Base-by-base conservation (phyloP, 192 early-diverging fungal species). In the Backusella parvicylindrica region DNA sequence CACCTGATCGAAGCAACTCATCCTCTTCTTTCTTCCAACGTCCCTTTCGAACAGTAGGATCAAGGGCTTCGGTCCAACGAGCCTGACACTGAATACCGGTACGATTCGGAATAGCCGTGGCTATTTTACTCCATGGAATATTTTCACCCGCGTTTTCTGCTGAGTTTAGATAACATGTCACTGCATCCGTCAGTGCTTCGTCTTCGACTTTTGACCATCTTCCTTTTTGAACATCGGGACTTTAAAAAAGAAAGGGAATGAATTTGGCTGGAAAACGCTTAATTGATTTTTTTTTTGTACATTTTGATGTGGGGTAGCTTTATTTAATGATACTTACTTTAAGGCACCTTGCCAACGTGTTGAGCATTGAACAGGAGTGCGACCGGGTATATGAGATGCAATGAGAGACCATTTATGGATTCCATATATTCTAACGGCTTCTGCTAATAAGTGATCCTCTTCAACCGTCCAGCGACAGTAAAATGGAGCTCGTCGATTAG, bases 41-140 rank as follows among this genome's bases (percentile, higher is more conserved):
- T 0, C 84, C 87, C 26, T 85, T 86, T 32, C 82, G 72, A n/a
- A 88, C 87, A 31, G 47, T 64, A 6, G 87, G 87, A 71, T 88
- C 85, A 3, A 88, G 50, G 0, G 87, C 87, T 77, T 88, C 87
- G 1, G 85, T 84, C 83, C 83, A 88, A 23, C 87, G 80, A 26
- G 87, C 87, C 64, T 88, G 87, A 26, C 85, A 86, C 65, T 88
- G 87, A 53, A 88, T 86, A 4, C 87, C 87, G 2, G 85, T 85
- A 40, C 87, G 73, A 41, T 84, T 81, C 7, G 82, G 81, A 36
- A 85, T 83, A 23, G 64, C 47, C 18, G 56, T 30, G 0, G 83
- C 83, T 36, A 84, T 79, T 47, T 73, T 70, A 30, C 78, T 82
- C 83, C 83, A 84, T 9, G 82, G 82, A 28, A 76, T 40, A 26